Conservation (phyloP, 257 asterid species). For the Lithospermum erythrorhizon region DNA sequence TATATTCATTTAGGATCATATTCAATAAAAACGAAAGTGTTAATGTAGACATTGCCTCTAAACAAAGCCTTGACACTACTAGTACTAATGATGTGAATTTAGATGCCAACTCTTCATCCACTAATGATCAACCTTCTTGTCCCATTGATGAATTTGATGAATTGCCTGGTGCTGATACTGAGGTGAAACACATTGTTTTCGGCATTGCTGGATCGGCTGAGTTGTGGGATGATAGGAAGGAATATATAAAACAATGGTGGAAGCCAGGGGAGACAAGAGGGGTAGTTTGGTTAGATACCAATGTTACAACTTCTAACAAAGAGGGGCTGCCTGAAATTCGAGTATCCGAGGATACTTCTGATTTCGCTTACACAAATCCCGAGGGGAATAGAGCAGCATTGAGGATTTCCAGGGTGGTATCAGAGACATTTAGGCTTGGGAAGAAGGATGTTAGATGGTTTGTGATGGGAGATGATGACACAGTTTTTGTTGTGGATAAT, state of each 20-base stretch:
- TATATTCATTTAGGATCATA: slow-evolving; percentile 45
- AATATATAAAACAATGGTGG: slow-evolving; percentile 72
- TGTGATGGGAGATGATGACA: slow-evolving; percentile 89
- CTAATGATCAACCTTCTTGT: slow-evolving; percentile 3
- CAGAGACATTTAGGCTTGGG: slow-evolving; percentile 67
- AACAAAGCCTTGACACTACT: slow-evolving; percentile 9
- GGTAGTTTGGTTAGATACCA: slow-evolving; percentile 59
- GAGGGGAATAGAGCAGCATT: slow-evolving; percentile 60
- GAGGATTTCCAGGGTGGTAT: slow-evolving; percentile 67
- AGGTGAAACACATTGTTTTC: slow-evolving; percentile 44
- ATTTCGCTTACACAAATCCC: slow-evolving; percentile 41
- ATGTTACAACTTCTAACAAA: slow-evolving; percentile 12
- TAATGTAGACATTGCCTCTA: slow-evolving; percentile 13
- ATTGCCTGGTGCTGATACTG: slow-evolving; percentile 11
- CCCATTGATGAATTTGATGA: background rate
- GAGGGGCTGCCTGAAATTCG: slow-evolving; percentile 45
- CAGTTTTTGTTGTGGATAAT: slow-evolving; percentile 57
- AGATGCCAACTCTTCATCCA: background rate
- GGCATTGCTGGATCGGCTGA: slow-evolving; percentile 53
- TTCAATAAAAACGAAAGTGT: slow-evolving; percentile 23
- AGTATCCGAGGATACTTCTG: slow-evolving; percentile 44
- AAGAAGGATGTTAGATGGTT: slow-evolving; percentile 62
- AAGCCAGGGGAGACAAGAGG: slow-evolving; percentile 57
- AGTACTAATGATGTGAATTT: too few relatives aligned
- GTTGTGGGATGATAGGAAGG: slow-evolving; percentile 54